Percentiles rank a stretch among this genome's conserved stretches.
phyloP scores from a whole-genome alignment of 495 filamentous ascomycete genomes.

The Neurospora sp. region DNA sequence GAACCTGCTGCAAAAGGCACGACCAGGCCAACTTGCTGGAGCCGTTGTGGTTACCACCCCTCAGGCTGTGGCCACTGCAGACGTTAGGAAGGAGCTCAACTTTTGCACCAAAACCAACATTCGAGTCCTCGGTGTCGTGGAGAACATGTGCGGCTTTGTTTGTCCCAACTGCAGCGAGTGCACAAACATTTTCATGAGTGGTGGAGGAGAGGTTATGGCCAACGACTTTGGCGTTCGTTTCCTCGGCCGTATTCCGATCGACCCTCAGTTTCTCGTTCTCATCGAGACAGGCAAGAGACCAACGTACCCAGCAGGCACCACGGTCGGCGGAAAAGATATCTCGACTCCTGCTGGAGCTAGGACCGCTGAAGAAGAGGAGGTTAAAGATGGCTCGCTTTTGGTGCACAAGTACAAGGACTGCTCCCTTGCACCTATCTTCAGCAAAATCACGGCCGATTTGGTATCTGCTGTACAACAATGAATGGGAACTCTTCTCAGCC shows the following conservation, averaged over 20 bases:
- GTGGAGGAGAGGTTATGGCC: conserved; percentile 86
- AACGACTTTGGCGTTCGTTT: conserved; percentile 74
- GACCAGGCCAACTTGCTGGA: conserved; percentile 54
- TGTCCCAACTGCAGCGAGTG: conserved; percentile 92
- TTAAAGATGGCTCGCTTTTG: conserved; percentile 45
- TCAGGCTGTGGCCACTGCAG: conserved; percentile 84
- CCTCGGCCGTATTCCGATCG: conserved; percentile 80
- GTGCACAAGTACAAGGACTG: conserved; percentile 73
- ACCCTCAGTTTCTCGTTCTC: conserved; percentile 53
- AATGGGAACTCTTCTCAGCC: background rate
- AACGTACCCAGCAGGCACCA: conserved; percentile 38
- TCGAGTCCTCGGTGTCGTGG: conserved; percentile 75
- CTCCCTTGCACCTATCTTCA: conserved; percentile 65
- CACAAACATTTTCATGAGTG: conserved; percentile 83
- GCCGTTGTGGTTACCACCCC: conserved; percentile 95
- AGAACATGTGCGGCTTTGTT: conserved; percentile 97
- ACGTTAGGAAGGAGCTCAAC: conserved; percentile 93
- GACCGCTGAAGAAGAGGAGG: conserved; percentile 14
- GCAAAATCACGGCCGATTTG: conserved; percentile 40
- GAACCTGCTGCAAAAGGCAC: conserved; percentile 57
- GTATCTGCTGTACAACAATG: conserved; percentile 6
- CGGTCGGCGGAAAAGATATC: conserved; percentile 38
- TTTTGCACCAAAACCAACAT: conserved; percentile 86
- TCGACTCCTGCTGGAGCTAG: conserved; percentile 12
- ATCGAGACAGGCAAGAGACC: conserved; percentile 44